A percentile compares a stretch with the other conserved stretches of the same genome.
phyloP scores from a whole-genome alignment of 2,329 filamentous ascomycete species.

The Paecilomyces fulvus region DNA sequence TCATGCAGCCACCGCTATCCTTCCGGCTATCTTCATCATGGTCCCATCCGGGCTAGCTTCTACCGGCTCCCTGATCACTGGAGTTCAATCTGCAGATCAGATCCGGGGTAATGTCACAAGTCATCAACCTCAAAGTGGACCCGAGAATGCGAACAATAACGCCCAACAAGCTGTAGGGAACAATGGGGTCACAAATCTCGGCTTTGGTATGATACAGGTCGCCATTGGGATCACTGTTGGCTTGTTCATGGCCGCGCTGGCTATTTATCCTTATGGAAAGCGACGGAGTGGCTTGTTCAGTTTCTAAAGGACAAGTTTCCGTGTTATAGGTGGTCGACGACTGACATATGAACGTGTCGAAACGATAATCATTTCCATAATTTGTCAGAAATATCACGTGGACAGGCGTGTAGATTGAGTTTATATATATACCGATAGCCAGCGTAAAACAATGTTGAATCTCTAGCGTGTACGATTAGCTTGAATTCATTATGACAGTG shows the following conservation, averaged over 20 bases:
- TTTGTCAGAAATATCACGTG: too few species aligned
- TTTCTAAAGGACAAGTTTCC: slow-evolving; percentile 2
- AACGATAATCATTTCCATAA: too few species aligned
- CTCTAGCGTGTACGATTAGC: too few species aligned
- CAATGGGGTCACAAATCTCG: slow-evolving; percentile 9
- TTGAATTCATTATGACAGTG: too few species aligned
- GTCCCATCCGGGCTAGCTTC: slow-evolving; percentile 52
- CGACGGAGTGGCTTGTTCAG: slow-evolving; percentile 44
- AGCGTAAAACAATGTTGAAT: too few species aligned
- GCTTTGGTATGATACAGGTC: slow-evolving; percentile 41
- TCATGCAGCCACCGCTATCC: slow-evolving; percentile 71
- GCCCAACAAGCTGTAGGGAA: background rate
- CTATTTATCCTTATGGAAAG: slow-evolving; percentile 45
- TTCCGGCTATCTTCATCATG: slow-evolving; percentile 73
- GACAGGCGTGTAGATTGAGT: too few species aligned
- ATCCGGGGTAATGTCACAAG: slow-evolving; percentile 29
- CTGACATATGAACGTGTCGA: background rate
- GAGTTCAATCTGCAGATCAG: slow-evolving; percentile 47
- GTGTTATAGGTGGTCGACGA: background rate
- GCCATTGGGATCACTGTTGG: slow-evolving; percentile 46
- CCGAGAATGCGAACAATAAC: background rate
- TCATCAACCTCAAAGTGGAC: slow-evolving; percentile 3
- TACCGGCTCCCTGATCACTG: slow-evolving; percentile 46
- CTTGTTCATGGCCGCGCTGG: slow-evolving; percentile 42
- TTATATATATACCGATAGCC: too few species aligned